Base-by-base conservation (phyloP, 116 monocot genomes). In the Phalaenopsis hybrid region DNA sequence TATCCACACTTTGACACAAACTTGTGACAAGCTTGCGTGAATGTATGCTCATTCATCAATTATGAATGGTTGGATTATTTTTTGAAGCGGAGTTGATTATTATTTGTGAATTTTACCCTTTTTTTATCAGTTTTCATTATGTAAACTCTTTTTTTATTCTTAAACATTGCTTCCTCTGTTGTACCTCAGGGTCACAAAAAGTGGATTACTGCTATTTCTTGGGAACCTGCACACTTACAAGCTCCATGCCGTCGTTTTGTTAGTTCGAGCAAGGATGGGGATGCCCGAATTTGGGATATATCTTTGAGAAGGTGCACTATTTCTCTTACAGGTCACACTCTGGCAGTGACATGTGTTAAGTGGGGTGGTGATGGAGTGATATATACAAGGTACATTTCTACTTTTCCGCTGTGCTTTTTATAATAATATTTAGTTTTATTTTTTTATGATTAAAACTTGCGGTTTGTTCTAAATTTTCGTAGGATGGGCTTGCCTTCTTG, bases 281-380 rank as follows among this genome's bases (percentile, higher is more conserved):
- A 98, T 88, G 98, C 98, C 50, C 91, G 98, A 4, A 89, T 98
- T 82, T 98, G 98, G 98, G 98, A 98, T 83, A 57, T 95, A 78
- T 84, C 90, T 48, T 86, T 82, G 75, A 92, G 78, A 79, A 94
- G 88, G 55, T 93, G 91, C 77, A 79, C 90, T 74, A 88, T 90
- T 77, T 81, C 50, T 82, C 95, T 98, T 81, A 92, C 88, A 45
- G 93, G 98, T 6, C 98, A 98, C 79, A 95, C 98, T 37, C 88
- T 89, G 76, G 90, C 95, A 45, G 89, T 98, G 52, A 98, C 98
- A 59, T 98, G 98, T 85, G 98, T 98, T 21, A 98, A 93, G 61
- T 98, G 98, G 98, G 93, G 98, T 78, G 98, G 98, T 82, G 95
- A 98, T 86, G 98, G 98, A 75, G 82, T 88, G 80, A 98, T 98